Conservation (phyloP, 2,329 filamentous ascomycete genomes). For the Helotiales sp. region DNA sequence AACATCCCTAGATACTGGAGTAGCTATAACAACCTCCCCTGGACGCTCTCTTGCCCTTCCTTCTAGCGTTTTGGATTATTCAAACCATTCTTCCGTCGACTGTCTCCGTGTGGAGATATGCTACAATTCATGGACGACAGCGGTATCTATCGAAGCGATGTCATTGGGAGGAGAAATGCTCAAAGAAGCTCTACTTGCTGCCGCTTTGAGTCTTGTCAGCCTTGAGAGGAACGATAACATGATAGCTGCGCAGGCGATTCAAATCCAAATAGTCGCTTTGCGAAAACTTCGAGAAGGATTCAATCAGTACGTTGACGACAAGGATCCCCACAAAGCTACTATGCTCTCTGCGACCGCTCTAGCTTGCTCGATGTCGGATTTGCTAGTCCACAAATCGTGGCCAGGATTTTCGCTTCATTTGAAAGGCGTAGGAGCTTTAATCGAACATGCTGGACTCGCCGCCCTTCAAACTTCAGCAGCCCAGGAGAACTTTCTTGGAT, state of each 20-base stretch:
- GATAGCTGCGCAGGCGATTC: slow-evolving; percentile 23
- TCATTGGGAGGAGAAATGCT: slow-evolving; percentile 22
- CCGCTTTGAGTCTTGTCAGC: slow-evolving; percentile 23
- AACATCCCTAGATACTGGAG: not conserved
- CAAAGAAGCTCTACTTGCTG: slow-evolving; percentile 25
- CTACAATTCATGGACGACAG: slow-evolving; percentile 23
- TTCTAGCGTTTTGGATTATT: no score
- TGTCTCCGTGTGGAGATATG: slow-evolving; percentile 22
- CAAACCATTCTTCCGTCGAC: not conserved
- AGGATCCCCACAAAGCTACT: slow-evolving; percentile 8
- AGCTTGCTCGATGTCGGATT: slow-evolving; percentile 25
- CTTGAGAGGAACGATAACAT: slow-evolving; percentile 19
- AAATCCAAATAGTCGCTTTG: slow-evolving; percentile 23
- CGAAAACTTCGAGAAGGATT: slow-evolving; percentile 28
- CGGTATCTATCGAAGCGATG: slow-evolving; percentile 22
- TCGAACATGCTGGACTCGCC: slow-evolving; percentile 24
- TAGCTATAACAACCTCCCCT: not conserved
- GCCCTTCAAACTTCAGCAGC: slow-evolving; percentile 6
- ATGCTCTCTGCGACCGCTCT: slow-evolving; percentile 27
- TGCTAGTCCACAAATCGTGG: slow-evolving; percentile 30
- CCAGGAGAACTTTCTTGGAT: slow-evolving; percentile 22
- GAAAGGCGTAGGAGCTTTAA: slow-evolving; percentile 27
- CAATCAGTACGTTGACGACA: slow-evolving; percentile 21
- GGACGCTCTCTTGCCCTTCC: not conserved
- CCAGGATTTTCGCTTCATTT: slow-evolving; percentile 26